Base-by-base conservation (phyloP, 1,284 basidiomycete species). In the Ustilago sp. region DNA sequence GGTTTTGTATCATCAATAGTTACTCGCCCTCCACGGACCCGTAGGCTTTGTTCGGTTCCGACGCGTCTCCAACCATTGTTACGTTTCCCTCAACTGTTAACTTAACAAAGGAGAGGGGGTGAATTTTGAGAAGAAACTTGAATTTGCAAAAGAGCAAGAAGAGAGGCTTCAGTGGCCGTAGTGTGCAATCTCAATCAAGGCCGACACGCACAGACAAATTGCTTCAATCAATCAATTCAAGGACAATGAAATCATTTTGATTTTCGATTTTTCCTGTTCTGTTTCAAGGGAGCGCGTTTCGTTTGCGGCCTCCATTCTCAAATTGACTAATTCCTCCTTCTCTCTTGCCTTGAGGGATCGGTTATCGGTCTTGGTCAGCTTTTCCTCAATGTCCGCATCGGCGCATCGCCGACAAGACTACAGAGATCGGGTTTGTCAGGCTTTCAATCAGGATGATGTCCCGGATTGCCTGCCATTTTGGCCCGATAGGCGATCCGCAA, bases 91-190 rank as follows among this genome's bases (percentile, higher is more conserved):
- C n/a, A n/a, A n/a, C n/a, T 47, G 59, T 59, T 47, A 56, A 57
- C 57, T 35, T 48, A 23, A 28, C 23, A 28, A 28, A 28, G 23
- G 3, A 3, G 23, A 2, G 23, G 23, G 23, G 6, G 55, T 32
- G 41, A 57, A 53, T 53, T 59, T 59, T 41, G 45, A 59, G 57
- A 59, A 59, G 55, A 34, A 28, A 57, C 13, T 45, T 15, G 39
- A 53, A 50, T 32, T 50, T 50, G 9, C 8, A 7, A 17, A 5
- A 35, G 15, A 19, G 23, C 15, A 36, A 63, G 47, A 55, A n/a
- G 38, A 35, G 28, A 38, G 12, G 34, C 9, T 23, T 38, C 45
- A 48, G 23, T 28, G 13, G 28, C 28, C 13, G 48, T 31, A 50
- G 45, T 13, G 41, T 38, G 32, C 41, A 17, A 15, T 45, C 28